Evolutionary conservation across 352 stramenopile genomes (phyloP), one percentile per base, ranked within the genome.

Genomic region (Globisporangium nodosum): DNA sequence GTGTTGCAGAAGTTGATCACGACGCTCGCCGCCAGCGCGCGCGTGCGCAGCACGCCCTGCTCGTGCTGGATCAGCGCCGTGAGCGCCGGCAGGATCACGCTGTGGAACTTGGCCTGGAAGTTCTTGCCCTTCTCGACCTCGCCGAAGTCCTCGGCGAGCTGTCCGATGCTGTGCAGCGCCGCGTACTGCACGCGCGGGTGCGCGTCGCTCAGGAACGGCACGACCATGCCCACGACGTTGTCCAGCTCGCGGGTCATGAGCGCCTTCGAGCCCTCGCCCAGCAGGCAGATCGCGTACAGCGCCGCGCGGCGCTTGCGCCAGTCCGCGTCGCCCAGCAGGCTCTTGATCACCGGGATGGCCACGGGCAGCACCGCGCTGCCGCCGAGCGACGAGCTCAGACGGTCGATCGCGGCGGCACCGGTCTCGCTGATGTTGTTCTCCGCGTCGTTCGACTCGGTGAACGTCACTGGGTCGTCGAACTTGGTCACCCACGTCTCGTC

Each of bases 1-100:
- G 70, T 73, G 68, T 93, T 90, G 68, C 85, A 95, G 51, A 92
- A 93, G 66, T 92, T 93, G 60, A 92, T 85, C 30, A 90, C 71
- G 9, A 90, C 83, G 49, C 76, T 92, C 20, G 85, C 83, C 0
- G 84, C 84, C 20, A 93, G 65, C 37, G 84, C 85, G 39, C 82
- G 82, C 18, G 79, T 95, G 27, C 85, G 83, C 58, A 91, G 60
- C 24, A 89, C 68, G n/a, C 61, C 62, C 57, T 85, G 70, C 46
- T 90, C 75, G 58, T 76, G 83, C 58, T 76, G 64, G 54, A 95
- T 66, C 49, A 92, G 61, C 35, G 64, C 70, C 37, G 82, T 91
- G 20, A 93, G 71, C 30, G 78, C 74, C 24, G 85, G 85, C 27
- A 95, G 55, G 21, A 93, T 68, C 11, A 71, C 58, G 5, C 59